Percentiles rank a stretch among this genome's conserved stretches.
Evolutionary conservation across 164 flowering plant genomes (phyloP).

Genomic region (Dillenia suffruticosa): DNA sequence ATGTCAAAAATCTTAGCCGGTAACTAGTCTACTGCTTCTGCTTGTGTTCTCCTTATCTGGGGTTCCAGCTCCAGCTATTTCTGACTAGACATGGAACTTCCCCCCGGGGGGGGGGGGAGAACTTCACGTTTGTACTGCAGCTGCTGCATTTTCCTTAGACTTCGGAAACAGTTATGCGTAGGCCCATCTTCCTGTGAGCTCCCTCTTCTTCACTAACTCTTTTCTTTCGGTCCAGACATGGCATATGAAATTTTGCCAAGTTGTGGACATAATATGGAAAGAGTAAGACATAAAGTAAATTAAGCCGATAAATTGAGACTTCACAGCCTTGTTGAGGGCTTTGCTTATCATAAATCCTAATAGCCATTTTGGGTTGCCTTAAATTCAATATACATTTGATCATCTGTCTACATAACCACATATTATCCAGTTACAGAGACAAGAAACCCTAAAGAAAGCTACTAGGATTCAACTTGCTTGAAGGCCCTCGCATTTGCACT

Average conservation of each 20-base stretch:
- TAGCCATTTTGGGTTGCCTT: too few species aligned
- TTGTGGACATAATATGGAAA: background rate
- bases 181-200: constrained; percentile 58
- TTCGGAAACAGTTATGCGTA: constrained; percentile 77
- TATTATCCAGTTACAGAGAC: too few species aligned
- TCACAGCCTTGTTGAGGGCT: constrained; percentile 69
- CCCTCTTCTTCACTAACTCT: constrained; percentile 85
- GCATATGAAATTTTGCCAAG: background rate
- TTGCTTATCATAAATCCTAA: constrained; percentile 16
- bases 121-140: constrained; percentile 60
- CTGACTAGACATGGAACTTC: constrained; percentile 53
- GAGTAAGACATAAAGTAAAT: background rate
- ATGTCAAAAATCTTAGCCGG: constrained; percentile 3
- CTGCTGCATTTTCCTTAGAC: constrained; percentile 51
- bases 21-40: constrained; percentile 43
- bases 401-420: too few species aligned
- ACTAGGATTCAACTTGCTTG: too few species aligned
- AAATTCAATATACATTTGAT: too few species aligned
- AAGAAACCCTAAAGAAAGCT: too few species aligned
- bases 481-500: too few species aligned
- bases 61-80: constrained; percentile 51
- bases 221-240: constrained; percentile 65
- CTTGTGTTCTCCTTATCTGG: constrained; percentile 75
- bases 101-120: constrained; percentile 38
- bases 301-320: constrained; percentile 40